Evolutionary conservation across 805 yeast species (phyloP).

Genomic region (Maudiozyma bulderi): DNA sequence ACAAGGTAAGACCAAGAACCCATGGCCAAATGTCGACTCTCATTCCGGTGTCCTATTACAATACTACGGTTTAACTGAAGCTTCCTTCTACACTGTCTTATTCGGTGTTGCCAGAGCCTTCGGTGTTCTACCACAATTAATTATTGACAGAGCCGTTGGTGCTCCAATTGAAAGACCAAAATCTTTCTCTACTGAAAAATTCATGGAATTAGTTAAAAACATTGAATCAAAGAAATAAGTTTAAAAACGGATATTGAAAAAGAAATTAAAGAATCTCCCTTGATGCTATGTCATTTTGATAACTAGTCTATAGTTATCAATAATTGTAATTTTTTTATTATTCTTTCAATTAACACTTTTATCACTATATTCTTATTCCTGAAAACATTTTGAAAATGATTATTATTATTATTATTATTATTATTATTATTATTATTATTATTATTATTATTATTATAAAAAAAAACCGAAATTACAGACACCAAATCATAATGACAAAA

Average conservation of each 20-base stretch:
- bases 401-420: too few species aligned
- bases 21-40: conserved; percentile 88
- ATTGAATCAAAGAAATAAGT: conserved; percentile 12
- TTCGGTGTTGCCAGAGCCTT: conserved; percentile 83
- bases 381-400: too few species aligned
- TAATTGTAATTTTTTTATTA: too few species aligned
- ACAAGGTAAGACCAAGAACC: conserved; percentile 88
- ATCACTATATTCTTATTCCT: too few species aligned
- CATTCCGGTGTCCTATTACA: conserved; percentile 80
- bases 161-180: conserved; percentile 82
- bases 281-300: too few species aligned
- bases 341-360: too few species aligned
- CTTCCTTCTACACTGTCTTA: conserved; percentile 74
- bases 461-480: too few species aligned
- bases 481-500: too few species aligned
- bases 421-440: too few species aligned
- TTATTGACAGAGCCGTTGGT: conserved; percentile 77
- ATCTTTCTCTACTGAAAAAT: conserved; percentile 89
- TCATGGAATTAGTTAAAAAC: conserved; percentile 64
- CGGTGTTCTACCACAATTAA: conserved; percentile 78
- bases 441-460: too few species aligned
- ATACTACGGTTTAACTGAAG: conserved; percentile 77
- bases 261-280: too few species aligned
- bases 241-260: not conserved
- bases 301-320: not conserved